phyloP scores from a whole-genome alignment of 2,329 filamentous ascomycete genomes.

The Fusarium fracticaudum region DNA sequence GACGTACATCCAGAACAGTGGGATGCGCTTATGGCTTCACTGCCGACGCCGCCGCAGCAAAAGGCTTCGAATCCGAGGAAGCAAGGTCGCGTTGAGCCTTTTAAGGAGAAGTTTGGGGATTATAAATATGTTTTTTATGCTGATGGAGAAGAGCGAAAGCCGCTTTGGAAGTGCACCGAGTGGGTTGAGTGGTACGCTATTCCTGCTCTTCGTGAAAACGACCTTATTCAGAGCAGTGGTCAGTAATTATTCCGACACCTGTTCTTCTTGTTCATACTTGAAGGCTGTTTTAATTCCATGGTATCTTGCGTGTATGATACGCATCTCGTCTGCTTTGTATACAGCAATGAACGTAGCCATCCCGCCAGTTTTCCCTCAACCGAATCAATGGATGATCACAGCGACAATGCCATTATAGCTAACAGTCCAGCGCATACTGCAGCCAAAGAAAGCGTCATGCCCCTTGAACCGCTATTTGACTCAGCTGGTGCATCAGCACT shows the following conservation, averaged over 20 bases:
- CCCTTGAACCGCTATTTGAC: not conserved
- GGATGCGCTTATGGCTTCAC: not conserved
- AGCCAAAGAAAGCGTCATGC: rapidly evolving
- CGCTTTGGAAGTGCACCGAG: not conserved
- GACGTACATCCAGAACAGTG: not conserved
- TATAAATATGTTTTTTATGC: not conserved
- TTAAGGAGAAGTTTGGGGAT: rapidly evolving
- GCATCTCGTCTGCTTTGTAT: not conserved
- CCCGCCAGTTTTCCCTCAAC: rapidly evolving
- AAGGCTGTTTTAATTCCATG: not conserved
- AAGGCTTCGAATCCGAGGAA: not conserved
- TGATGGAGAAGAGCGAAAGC: not conserved
- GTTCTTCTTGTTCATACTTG: not conserved
- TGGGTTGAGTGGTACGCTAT: not conserved
- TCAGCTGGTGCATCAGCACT: rapidly evolving
- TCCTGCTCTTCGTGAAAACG: not conserved
- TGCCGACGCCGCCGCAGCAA: not conserved
- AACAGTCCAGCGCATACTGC: not conserved
- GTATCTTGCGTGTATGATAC: rapidly evolving
- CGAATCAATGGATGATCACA: rapidly evolving
- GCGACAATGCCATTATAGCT: not conserved
- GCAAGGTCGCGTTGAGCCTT: not conserved
- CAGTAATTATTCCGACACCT: not conserved
- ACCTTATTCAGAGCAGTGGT: not conserved
- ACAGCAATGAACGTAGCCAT: rapidly evolving